A percentile compares a stretch with the other conserved stretches of the same genome.
These are phyloP conservation scores for Suhomyces atakaporum DNA, from an alignment of 1,139 yeast genomes.

Conservation along the genomic window DNA sequence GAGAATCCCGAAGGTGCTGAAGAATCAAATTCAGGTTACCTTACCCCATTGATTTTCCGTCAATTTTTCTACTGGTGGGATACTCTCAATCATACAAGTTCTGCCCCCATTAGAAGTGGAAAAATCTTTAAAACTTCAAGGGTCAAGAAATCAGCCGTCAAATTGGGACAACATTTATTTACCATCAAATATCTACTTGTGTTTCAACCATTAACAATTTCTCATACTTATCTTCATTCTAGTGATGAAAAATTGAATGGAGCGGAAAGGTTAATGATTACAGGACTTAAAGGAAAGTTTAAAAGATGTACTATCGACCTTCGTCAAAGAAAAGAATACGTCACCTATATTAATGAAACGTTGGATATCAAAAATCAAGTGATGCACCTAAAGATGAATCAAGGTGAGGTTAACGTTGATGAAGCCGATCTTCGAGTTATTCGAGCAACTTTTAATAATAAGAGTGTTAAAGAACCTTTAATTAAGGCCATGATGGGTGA, in stretches of 20 bases:
- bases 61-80: conserved; percentile 88
- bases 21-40: conserved; percentile 69
- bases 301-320: conserved; percentile 70
- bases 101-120: conserved; percentile 79
- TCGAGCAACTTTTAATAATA: conserved; percentile 65
- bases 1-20: conserved; percentile 30
- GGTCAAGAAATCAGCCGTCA: conserved; percentile 42
- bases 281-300: conserved; percentile 79
- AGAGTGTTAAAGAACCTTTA: conserved; percentile 48
- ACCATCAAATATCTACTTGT: conserved; percentile 80
- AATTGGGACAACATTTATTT: conserved; percentile 75
- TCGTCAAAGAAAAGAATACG: conserved; percentile 80
- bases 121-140: conserved; percentile 46
- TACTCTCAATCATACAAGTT: conserved; percentile 65
- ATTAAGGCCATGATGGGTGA: conserved; percentile 38
- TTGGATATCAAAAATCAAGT: conserved; percentile 55
- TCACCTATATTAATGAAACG: conserved; percentile 56
- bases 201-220: conserved; percentile 69
- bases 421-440: conserved; percentile 74
- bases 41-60: conserved; percentile 67
- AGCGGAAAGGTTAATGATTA: conserved; percentile 54
- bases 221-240: conserved; percentile 69
- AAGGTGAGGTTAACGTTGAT: conserved; percentile 73
- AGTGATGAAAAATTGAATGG: conserved; percentile 47
- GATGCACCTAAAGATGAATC: conserved; percentile 66